Conservation (phyloP, 441 rosid species). For the Populus hybrid region DNA sequence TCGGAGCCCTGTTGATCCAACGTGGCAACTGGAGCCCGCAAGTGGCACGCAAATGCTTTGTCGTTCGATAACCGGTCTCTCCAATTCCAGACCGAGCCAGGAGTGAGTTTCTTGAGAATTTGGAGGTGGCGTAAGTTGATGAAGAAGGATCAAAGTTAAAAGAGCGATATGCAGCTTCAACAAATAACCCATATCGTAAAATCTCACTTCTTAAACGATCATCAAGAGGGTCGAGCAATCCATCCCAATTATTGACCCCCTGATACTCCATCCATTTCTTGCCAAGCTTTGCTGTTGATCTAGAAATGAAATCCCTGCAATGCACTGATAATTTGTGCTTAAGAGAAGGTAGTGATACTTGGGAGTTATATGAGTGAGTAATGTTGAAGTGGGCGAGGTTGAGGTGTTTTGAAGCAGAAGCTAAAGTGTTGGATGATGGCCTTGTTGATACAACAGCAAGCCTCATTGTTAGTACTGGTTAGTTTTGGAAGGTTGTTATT, state of each 20-base stretch:
- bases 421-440: slow-evolving; percentile 5
- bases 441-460: slow-evolving; percentile 15
- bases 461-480: slow-evolving; percentile 16
- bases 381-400: background rate
- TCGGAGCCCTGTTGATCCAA: slow-evolving; percentile 55
- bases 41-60: slow-evolving; percentile 58
- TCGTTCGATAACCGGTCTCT: slow-evolving; percentile 54
- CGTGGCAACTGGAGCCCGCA: slow-evolving; percentile 56
- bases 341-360: background rate
- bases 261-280: slow-evolving; percentile 59
- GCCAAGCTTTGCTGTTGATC: slow-evolving; percentile 33
- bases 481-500: background rate
- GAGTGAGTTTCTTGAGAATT: slow-evolving; percentile 41
- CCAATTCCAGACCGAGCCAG: slow-evolving; percentile 46
- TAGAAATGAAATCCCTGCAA: background rate
- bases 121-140: slow-evolving; percentile 46
- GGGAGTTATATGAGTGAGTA: background rate
- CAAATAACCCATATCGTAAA: slow-evolving; percentile 66
- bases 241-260: slow-evolving; percentile 59
- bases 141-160: slow-evolving; percentile 73
- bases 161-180: slow-evolving; percentile 61
- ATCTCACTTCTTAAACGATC: slow-evolving; percentile 56
- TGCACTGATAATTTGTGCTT: background rate
- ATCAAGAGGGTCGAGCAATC: slow-evolving; percentile 61
- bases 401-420: slow-evolving; percentile 6